Evolutionary conservation across 768 basidiomycete genomes (phyloP).

Genomic region (Strobilomyces echinocephalus): DNA sequence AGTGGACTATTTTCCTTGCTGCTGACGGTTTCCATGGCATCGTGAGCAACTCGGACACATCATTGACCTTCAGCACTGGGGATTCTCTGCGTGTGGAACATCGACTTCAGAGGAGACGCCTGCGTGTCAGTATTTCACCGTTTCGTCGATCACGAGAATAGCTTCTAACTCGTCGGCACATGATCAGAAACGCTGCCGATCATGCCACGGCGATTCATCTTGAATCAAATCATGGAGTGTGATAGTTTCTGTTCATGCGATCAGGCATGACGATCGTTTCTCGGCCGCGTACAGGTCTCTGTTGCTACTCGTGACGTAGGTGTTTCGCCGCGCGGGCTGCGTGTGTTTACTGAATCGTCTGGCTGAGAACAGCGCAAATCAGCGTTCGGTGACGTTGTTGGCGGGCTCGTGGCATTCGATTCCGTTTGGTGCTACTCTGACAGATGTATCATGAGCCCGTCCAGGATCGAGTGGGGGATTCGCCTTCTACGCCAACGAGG

Average conservation of each 20-base stretch:
- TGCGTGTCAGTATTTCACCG: not conserved
- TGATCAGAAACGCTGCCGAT: not conserved
- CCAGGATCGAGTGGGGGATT: conserved; percentile 18
- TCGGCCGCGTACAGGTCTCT: not conserved
- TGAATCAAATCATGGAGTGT: not conserved
- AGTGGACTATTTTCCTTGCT: not conserved
- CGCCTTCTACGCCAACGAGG: conserved; percentile 39
- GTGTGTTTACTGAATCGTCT: not conserved
- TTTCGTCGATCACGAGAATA: too few relatives aligned
- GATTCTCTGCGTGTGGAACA: not conserved
- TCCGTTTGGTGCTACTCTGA: too few relatives aligned
- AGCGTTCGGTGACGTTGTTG: too few relatives aligned
- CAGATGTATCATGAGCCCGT: too few relatives aligned
- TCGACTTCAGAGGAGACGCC: not conserved
- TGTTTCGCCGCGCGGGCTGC: not conserved
- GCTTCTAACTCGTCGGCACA: not conserved
- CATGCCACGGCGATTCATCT: not conserved
- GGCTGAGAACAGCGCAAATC: not conserved
- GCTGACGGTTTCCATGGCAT: not conserved
- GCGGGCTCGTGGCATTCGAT: too few relatives aligned
- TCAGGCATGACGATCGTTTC: not conserved
- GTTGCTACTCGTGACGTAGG: not conserved
- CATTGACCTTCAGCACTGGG: not conserved
- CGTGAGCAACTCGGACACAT: not conserved
- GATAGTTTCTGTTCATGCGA: not conserved